Evolutionary conservation across 768 basidiomycete species (phyloP).

Genomic region (Amanita polypyramis): DNA sequence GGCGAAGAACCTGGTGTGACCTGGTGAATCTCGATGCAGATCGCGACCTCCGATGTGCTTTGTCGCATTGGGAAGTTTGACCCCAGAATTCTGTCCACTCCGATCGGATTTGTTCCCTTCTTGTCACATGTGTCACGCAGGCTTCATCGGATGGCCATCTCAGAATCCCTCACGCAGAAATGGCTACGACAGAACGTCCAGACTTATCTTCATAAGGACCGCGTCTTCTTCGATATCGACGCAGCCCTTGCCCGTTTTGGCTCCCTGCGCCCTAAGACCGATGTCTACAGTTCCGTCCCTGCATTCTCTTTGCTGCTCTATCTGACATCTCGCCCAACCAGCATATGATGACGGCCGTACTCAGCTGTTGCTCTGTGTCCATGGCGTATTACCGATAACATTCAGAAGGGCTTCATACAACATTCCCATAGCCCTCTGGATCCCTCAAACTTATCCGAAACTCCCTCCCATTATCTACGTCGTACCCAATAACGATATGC

Average conservation of each 20-base stretch:
- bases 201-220: conserved; percentile 43
- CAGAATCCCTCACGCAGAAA: conserved; percentile 32
- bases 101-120: conserved; percentile 1
- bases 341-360: conserved; percentile 93
- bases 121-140: conserved; percentile 4
- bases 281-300: conserved; percentile 56
- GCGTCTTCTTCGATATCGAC: conserved; percentile 57
- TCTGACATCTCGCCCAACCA: conserved; percentile 21
- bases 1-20: neutral
- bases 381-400: conserved; percentile 84
- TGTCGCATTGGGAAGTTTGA: conserved; percentile 13
- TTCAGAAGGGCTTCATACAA: conserved; percentile 77
- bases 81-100: conserved; percentile 12
- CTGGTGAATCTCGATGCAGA: conserved; percentile 13
- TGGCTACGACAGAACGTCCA: conserved; percentile 63
- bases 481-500: conserved; percentile 85
- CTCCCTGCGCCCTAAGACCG: conserved; percentile 67
- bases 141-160: conserved; percentile 11
- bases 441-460: conserved; percentile 76
- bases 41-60: conserved; percentile 4
- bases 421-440: conserved; percentile 87
- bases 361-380: conserved; percentile 81
- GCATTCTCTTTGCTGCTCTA: conserved; percentile 1
- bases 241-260: conserved; percentile 40
- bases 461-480: conserved; percentile 83